phyloP scores from a whole-genome alignment of 2,329 filamentous ascomycete genomes.

The Graphium sp. region DNA sequence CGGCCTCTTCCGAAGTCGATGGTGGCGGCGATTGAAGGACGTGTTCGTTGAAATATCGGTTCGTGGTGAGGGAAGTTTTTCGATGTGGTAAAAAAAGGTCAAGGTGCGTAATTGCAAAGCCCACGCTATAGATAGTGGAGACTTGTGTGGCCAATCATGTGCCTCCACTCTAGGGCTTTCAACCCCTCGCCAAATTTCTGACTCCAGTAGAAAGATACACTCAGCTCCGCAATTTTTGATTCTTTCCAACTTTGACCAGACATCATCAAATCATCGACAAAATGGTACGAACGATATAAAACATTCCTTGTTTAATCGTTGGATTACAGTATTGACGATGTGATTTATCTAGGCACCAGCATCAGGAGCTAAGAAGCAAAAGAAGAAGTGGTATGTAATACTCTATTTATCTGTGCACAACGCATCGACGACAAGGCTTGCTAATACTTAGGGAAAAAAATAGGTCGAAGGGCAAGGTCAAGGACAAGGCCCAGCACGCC shows the following conservation, averaged over 20 bases:
- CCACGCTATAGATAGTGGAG: too few relatives aligned
- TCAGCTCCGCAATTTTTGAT: too few relatives aligned
- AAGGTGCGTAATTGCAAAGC: too few relatives aligned
- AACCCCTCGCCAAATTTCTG: conserved; percentile 4
- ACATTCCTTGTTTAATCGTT: too few relatives aligned
- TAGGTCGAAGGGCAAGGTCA: conserved; percentile 52
- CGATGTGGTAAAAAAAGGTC: too few relatives aligned
- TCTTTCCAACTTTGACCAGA: conserved; percentile 7
- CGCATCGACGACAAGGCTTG: background rate
- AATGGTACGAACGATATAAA: conserved; percentile 21
- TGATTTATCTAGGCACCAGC: conserved; percentile 20
- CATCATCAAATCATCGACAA: conserved; percentile 16
- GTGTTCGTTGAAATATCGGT: too few relatives aligned
- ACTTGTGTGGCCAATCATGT: too few relatives aligned
- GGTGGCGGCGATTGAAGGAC: conserved; percentile 17
- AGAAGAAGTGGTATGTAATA: conserved; percentile 26
- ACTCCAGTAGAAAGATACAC: conserved; percentile 7
- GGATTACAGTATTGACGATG: too few relatives aligned
- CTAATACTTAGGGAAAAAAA: conserved; percentile 5
- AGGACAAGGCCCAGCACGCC: conserved; percentile 99
- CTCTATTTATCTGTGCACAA: conserved; percentile 1
- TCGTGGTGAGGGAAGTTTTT: too few relatives aligned
- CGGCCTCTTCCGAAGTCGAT: too few relatives aligned
- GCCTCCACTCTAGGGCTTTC: conserved; percentile 5
- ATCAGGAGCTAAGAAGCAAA: conserved; percentile 31